Percentiles rank a stretch among this genome's conserved stretches.
Conservation (phyloP, 768 basidiomycete genomes). For the Tephrocybe sp. region DNA sequence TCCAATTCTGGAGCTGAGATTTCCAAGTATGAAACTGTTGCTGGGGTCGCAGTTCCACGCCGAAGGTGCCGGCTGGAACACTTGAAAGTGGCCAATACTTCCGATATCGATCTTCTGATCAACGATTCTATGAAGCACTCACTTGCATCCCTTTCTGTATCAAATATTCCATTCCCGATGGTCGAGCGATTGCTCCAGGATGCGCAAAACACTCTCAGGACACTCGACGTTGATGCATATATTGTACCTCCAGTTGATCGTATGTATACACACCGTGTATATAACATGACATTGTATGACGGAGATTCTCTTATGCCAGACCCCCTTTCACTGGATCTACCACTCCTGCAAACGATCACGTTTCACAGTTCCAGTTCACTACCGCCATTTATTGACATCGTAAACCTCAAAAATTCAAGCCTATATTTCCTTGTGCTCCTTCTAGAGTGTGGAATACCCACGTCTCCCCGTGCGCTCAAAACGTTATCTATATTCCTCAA, state of each 20-base stretch:
- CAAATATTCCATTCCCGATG: not conserved
- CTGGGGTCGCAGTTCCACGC: not conserved
- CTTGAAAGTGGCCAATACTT: not conserved
- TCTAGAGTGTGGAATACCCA: not conserved
- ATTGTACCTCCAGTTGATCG: not conserved
- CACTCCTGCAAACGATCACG: too few relatives aligned
- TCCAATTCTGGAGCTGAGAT: not conserved
- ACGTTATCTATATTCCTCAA: not conserved
- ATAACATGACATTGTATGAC: not conserved
- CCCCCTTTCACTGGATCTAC: too few relatives aligned
- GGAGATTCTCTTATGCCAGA: not conserved
- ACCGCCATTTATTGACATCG: not conserved
- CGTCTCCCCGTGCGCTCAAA: not conserved
- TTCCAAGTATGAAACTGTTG: not conserved
- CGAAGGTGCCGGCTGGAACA: not conserved
- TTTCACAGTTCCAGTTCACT: too few relatives aligned
- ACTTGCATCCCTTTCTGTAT: not conserved
- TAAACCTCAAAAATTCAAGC: not conserved
- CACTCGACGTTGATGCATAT: not conserved
- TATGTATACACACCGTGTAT: not conserved
- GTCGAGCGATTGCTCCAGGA: not conserved
- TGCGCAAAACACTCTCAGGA: not conserved
- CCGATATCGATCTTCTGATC: not conserved
- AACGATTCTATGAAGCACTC: not conserved
- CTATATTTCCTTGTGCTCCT: not conserved